phyloP scores from a whole-genome alignment of 306 rosid species.

The Medicago ruthenica region DNA sequence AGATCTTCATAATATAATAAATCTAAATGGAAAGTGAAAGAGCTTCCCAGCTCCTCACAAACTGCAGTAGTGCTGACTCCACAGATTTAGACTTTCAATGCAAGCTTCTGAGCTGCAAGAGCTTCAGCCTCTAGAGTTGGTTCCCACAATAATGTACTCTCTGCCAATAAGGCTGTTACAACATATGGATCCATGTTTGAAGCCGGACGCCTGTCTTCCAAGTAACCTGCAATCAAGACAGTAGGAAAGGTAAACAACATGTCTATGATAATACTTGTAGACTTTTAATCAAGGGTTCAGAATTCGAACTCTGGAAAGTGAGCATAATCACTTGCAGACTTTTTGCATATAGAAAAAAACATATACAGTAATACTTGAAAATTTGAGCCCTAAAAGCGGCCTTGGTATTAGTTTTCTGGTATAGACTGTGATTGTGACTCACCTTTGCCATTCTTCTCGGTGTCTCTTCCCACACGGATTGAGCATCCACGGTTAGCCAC shows the following conservation, averaged over 20 bases:
- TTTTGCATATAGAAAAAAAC: no score
- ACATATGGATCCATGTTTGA: conserved; percentile 99
- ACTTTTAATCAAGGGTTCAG: background rate
- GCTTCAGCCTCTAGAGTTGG: conserved; percentile 98
- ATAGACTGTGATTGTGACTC: conserved; percentile 3
- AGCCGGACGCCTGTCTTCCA: conserved; percentile 99
- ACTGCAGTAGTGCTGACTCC: conserved; percentile 24
- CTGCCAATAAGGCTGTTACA: conserved; percentile 84
- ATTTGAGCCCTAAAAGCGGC: no score
- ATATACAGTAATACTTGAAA: no score
- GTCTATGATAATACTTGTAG: background rate
- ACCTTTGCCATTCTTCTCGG: conserved; percentile 95
- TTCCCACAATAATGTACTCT: conserved; percentile 86
- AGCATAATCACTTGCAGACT: background rate
- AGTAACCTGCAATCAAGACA: conserved; percentile 67
- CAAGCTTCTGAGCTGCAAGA: conserved; percentile 92
- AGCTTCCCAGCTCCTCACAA: conserved; percentile 31
- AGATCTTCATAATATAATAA: conserved; percentile 51
- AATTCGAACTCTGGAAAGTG: background rate
- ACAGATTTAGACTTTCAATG: conserved; percentile 69
- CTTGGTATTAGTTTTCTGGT: no score
- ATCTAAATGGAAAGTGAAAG: conserved; percentile 49
- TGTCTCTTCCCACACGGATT: conserved; percentile 96
- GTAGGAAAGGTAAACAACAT: background rate
- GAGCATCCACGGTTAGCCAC: conserved; percentile 99